Evolutionary conservation across 2,329 filamentous ascomycete species (phyloP), one percentile per base, ranked within the genome.

Genomic region (Fusarium humuli): DNA sequence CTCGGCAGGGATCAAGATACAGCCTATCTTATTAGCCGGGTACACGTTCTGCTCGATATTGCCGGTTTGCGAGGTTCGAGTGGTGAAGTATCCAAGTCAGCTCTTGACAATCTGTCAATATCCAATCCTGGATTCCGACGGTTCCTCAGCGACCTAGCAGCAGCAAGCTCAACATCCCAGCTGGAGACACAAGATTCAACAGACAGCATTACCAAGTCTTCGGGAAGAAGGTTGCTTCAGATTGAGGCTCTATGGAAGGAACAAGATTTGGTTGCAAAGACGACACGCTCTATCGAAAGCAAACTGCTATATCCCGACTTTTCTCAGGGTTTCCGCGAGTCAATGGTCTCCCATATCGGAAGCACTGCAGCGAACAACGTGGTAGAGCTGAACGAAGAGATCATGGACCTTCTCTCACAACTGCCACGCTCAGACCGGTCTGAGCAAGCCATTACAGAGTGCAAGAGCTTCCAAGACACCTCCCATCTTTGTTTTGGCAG

Each of bases 41-140:
- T 80, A 8, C 72, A 73, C 25, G 77, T 78, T 6, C 67, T 82
- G 11, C 69, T 85, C 18, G 73, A 84, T 25, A 74, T 81, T 3
- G 80, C 78, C 22, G 80, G 80, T 6, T 64, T 81, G 30, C 61
- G 49, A 20, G 46, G 18, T 6, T 56, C 29, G n/a, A 56, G 52
- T 8, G 34, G 22, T 9, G 32, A 46, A 23, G 58, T 64, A 7
- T 59, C 71, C 13, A 61, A 57, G 18, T 60, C 64, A 10, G 54
- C 56, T 40, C 53, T 79, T 25, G 50, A 56, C n/a, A 77, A 74
- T 29, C 49, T 81, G 34, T 69, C 67, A 10, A 74, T 79, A 30
- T 76, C 76, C 2, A 53, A 23, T 11, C 30, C 34, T 10, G 59
- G 67, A 34, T 72, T 78, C 23, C 22, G 41, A 5, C 65, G 45